A percentile compares a stretch with the other conserved stretches of the same genome.
Evolutionary conservation across 2,329 filamentous ascomycete genomes (phyloP).

Genomic region (Podosphaera xanthii): DNA sequence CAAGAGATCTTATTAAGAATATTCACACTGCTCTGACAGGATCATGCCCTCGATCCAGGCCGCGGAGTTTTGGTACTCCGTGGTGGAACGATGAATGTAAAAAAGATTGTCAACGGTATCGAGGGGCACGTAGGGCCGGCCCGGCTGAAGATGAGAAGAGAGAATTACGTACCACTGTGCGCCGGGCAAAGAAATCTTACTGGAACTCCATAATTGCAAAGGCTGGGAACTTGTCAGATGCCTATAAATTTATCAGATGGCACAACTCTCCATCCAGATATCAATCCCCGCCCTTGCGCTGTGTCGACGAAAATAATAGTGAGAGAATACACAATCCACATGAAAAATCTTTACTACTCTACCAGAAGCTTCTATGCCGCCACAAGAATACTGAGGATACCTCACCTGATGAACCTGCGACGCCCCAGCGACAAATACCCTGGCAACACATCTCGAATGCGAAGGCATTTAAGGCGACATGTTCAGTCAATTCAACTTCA

Average conservation of each 20-base stretch:
- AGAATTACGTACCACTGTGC: background rate
- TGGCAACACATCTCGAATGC: background rate
- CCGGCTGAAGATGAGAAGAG: background rate
- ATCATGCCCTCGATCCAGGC: too few relatives aligned
- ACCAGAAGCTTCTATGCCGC: background rate
- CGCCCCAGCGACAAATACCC: background rate
- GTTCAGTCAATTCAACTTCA: background rate
- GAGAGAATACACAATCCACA: background rate
- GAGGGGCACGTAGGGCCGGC: background rate
- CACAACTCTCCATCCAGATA: background rate
- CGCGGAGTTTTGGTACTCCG: too few relatives aligned
- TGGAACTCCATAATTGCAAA: background rate
- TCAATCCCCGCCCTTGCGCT: background rate
- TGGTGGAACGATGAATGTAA: too few relatives aligned
- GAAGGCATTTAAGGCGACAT: background rate
- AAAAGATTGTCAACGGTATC: background rate
- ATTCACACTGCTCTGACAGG: too few relatives aligned
- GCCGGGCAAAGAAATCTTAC: background rate
- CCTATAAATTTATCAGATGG: background rate
- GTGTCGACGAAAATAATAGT: background rate
- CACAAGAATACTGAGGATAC: background rate
- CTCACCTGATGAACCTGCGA: background rate
- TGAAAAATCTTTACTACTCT: background rate
- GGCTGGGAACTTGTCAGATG: background rate
- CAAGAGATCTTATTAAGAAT: too few relatives aligned